Base-by-base conservation (phyloP, 2,329 filamentous ascomycete species). In the Phyllosticta citriasiana region DNA sequence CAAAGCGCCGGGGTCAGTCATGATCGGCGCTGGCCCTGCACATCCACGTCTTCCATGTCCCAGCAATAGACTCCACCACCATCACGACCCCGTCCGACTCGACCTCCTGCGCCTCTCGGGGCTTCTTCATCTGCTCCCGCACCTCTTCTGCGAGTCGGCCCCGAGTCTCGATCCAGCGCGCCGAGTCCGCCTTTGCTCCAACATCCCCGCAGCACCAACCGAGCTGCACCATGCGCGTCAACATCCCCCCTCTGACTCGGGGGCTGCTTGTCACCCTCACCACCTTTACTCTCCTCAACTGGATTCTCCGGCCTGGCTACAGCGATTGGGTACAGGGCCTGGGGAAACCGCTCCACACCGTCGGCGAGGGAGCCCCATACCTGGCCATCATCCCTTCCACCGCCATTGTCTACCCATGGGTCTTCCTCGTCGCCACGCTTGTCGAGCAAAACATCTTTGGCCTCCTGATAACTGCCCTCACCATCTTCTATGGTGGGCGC, bases 381-480 rank as follows among this genome's bases (percentile, higher is more conserved):
- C 82, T 99, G 63, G 89, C 88, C 60, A 83, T 97, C 64, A 85
- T 97, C 53, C 94, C 94, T 6, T 86, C 90, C 68, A 79, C 86
- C 61, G 93, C 91, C 62, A 78, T 96, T 63, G 82, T 89, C 69
- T 97, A 96, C 71, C 94, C 94, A 0, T 99, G 94, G 94, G 95
- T 91, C 0, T 88, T 96, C 65, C 69, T 95, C 61, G 89, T 89
- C 2, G 88, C 91, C 2, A 89, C 91, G 0, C 82, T 97, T 61
- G 91, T 97, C 56, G 94, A 99, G 78, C 88, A 90, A 75, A 97
- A 97, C 73, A 80, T 97, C 68, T 88, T 96, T 70, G 96, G 91
- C 10, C 80, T 97, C 53, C 77, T 84, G 26, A 84, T 96, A 62
- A 91, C 90, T 55, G 86, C 82, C 27, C 78, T 87, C 53, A 92